Evolutionary conservation across 2,329 filamentous ascomycete species (phyloP).

Genomic region (Neobulgaria alba): DNA sequence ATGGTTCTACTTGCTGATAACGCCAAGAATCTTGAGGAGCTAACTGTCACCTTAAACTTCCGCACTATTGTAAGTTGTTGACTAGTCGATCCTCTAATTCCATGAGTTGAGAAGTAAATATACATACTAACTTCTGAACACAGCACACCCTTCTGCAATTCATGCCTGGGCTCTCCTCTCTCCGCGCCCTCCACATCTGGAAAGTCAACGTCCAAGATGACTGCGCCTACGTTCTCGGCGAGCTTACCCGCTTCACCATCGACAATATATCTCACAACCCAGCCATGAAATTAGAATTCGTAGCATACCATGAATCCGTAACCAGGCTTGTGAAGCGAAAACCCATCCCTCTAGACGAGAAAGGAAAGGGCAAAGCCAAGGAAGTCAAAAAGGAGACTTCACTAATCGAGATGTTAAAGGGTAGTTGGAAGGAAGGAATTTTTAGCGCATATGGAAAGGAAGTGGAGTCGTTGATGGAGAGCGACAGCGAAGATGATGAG

Average conservation of each 20-base stretch:
- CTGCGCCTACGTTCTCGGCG: constrained; percentile 46
- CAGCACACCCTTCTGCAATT: constrained; percentile 51
- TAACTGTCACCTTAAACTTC: constrained; percentile 48
- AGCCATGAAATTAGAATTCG: constrained; percentile 47
- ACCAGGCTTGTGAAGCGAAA: constrained; percentile 38
- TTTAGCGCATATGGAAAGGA: not conserved
- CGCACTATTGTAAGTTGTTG: constrained; percentile 47
- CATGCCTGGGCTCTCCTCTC: constrained; percentile 37
- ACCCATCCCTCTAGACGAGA: constrained; percentile 21
- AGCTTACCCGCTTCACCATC: constrained; percentile 49
- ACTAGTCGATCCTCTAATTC: too few species aligned
- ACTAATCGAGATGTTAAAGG: not conserved
- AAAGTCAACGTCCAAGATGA: constrained; percentile 47
- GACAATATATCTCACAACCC: constrained; percentile 50
- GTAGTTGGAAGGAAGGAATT: not conserved
- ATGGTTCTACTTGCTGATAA: constrained; percentile 44
- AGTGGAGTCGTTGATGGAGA: not conserved
- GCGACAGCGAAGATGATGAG: constrained; percentile 20
- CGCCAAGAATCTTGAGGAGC: constrained; percentile 43
- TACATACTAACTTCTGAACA: constrained; percentile 1
- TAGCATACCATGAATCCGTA: constrained; percentile 43
- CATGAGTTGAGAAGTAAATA: not conserved
- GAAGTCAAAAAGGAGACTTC: constrained; percentile 6
- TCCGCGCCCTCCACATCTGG: constrained; percentile 48
- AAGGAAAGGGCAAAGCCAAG: constrained; percentile 31